Evolutionary conservation across 176 grass and related monocot genomes (phyloP).

Genomic region (Areca catechu): DNA sequence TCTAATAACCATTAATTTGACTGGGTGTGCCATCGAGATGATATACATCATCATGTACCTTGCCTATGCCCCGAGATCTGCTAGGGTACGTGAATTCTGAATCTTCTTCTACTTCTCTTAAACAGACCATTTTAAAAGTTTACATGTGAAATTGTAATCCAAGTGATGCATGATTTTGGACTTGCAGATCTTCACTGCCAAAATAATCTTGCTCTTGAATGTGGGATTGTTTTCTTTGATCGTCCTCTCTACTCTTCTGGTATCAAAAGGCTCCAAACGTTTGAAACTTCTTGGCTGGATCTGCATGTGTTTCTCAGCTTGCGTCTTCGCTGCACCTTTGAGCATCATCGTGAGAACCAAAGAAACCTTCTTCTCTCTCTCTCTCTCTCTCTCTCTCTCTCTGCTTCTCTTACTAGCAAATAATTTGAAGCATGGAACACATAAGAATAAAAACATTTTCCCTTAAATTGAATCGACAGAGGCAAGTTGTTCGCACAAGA

Average conservation of each 20-base stretch:
- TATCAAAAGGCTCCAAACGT: constrained; percentile 26
- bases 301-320: constrained; percentile 78
- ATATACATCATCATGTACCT: constrained; percentile 67
- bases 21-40: constrained; percentile 61
- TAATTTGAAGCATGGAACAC: no score
- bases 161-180: background rate
- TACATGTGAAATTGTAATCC: background rate
- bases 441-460: no score
- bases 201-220: constrained; percentile 51
- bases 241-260: constrained; percentile 35
- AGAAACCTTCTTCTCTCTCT: no score
- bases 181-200: constrained; percentile 33
- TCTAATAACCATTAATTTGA: constrained; percentile 69
- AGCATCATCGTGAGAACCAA: constrained; percentile 66
- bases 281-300: constrained; percentile 60
- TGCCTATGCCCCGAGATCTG: constrained; percentile 34
- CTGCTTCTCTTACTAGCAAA: no score
- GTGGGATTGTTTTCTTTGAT: constrained; percentile 49
- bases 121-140: background rate
- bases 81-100: constrained; percentile 19
- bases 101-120: background rate
- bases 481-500: no score
- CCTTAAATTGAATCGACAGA: no score
- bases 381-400: no score
- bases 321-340: constrained; percentile 83